A percentile compares a stretch with the other conserved stretches of the same genome.
Conservation (phyloP, 257 asterid species). For the Solanum lycopersicoides region DNA sequence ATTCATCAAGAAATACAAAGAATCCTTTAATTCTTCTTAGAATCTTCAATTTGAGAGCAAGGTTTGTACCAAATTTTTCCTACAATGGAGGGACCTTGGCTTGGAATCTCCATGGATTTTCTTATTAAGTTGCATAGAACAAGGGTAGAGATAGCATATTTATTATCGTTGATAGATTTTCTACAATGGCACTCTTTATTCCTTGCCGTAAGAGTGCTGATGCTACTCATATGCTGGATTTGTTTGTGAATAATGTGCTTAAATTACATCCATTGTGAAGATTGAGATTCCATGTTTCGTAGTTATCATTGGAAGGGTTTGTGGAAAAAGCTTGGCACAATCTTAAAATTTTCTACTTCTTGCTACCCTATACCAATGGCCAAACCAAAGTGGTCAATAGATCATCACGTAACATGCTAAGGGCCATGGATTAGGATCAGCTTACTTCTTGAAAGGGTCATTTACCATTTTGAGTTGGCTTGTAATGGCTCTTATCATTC, state of each 20-base stretch:
- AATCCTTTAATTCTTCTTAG: background rate
- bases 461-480: background rate
- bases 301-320: no score
- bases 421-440: background rate
- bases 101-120: background rate
- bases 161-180: background rate
- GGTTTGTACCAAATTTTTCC: background rate
- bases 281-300: background rate
- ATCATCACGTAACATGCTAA: background rate
- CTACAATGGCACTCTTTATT: background rate
- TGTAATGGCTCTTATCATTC: background rate
- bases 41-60: background rate
- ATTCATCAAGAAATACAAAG: background rate
- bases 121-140: background rate
- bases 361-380: background rate
- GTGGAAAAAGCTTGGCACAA: background rate
- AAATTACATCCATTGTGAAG: background rate
- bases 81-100: background rate
- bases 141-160: background rate
- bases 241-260: background rate
- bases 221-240: background rate
- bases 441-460: background rate
- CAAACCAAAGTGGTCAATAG: background rate
- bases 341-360: background rate
- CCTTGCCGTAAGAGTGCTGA: background rate